phyloP scores from a whole-genome alignment of 2,329 filamentous ascomycete species.

The Ceratocystis alfenasii region DNA sequence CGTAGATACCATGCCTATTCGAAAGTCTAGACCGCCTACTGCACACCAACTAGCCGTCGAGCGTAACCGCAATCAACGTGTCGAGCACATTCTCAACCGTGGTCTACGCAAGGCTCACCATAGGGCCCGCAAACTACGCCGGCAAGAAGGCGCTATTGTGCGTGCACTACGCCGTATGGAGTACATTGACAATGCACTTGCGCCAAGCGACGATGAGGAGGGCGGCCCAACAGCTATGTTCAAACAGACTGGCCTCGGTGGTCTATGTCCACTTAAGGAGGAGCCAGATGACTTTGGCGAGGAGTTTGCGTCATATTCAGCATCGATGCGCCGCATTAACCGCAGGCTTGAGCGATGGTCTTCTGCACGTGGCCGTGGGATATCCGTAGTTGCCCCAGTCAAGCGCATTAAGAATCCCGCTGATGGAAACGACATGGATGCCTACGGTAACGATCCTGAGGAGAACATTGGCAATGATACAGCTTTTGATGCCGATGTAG shows the following conservation, averaged over 20 bases:
- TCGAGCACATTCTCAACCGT: conserved; percentile 72
- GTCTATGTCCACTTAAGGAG: conserved; percentile 46
- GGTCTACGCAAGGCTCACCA: conserved; percentile 57
- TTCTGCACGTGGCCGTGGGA: conserved; percentile 33
- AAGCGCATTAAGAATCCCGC: conserved; percentile 31
- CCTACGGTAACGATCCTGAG: conserved; percentile 27
- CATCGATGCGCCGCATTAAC: conserved; percentile 50
- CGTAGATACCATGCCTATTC: conserved; percentile 36
- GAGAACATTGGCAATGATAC: conserved; percentile 27
- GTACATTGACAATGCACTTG: conserved; percentile 42
- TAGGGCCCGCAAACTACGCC: conserved; percentile 48
- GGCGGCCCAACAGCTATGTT: conserved; percentile 31
- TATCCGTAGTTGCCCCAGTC: conserved; percentile 37
- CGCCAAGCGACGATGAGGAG: conserved; percentile 50
- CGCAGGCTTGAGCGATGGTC: conserved; percentile 63
- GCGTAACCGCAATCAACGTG: conserved; percentile 62
- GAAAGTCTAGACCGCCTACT: conserved; percentile 62
- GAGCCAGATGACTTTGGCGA: conserved; percentile 68
- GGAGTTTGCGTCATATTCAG: conserved; percentile 54
- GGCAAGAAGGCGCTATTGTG: conserved; percentile 53
- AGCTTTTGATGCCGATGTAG: conserved; percentile 31
- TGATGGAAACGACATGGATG: conserved; percentile 24
- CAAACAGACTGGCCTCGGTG: conserved; percentile 48
- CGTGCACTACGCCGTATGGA: conserved; percentile 54
- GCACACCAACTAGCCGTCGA: conserved; percentile 74